Evolutionary conservation across 371 early-diverging fungal genomes (phyloP).

Genomic region (Lichtheimia corymbifera): DNA sequence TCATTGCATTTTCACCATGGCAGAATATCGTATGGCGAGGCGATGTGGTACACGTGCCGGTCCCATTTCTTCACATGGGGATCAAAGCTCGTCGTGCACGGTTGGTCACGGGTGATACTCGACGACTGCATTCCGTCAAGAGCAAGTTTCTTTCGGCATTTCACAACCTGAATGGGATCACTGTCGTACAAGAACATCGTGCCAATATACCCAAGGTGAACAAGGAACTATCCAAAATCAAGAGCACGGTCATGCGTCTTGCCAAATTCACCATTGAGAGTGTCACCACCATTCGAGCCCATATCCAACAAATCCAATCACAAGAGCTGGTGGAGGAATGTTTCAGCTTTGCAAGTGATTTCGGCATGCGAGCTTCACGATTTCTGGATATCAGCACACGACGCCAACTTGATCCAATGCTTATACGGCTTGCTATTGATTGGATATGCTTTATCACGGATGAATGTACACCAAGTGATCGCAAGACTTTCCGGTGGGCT

Average conservation of each 20-base stretch:
- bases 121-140: conserved; percentile 46
- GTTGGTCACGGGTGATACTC: conserved; percentile 56
- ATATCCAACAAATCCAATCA: conserved; percentile 53
- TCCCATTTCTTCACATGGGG: conserved; percentile 53
- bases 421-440: conserved; percentile 75
- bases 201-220: conserved; percentile 63
- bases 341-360: conserved; percentile 83
- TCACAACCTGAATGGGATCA: conserved; percentile 48
- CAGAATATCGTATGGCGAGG: conserved; percentile 65
- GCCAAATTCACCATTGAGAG: conserved; percentile 58
- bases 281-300: conserved; percentile 54
- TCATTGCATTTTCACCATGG: conserved; percentile 57
- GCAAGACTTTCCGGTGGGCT: conserved; percentile 88
- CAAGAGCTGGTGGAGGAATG: conserved; percentile 80
- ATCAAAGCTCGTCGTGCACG: conserved; percentile 67
- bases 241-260: conserved; percentile 56
- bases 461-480: conserved; percentile 75
- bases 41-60: conserved; percentile 41
- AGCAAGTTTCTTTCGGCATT: conserved; percentile 46
- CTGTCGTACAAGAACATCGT: conserved; percentile 56
- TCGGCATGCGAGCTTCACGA: conserved; percentile 66
- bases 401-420: conserved; percentile 55
- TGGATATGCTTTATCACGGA: conserved; percentile 86
- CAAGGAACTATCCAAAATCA: conserved; percentile 60
- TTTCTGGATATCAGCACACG: conserved; percentile 60